Percentiles rank a stretch among this genome's conserved stretches.
Evolutionary conservation across 441 rosid genomes (phyloP).

Genomic region (Cnidoscolus chayamansa): DNA sequence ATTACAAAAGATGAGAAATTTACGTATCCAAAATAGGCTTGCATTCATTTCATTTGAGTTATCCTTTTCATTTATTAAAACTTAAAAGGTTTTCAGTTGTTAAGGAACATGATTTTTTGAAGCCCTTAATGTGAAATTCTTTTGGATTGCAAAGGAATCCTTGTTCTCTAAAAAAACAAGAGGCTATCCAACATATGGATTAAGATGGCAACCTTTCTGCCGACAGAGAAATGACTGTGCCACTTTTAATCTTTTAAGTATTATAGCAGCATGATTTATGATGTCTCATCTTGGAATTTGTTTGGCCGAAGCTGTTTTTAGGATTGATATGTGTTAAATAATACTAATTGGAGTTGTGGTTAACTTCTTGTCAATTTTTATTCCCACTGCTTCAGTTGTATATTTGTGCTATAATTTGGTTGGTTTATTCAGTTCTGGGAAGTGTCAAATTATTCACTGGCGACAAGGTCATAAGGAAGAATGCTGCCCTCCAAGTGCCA

Average conservation of each 20-base stretch:
- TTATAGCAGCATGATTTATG: neutral
- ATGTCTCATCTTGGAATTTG: neutral
- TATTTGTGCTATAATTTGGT: slow-evolving; percentile 16
- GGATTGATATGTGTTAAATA: too few species aligned
- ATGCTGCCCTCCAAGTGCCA: slow-evolving; percentile 48
- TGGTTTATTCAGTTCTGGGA: slow-evolving; percentile 57
- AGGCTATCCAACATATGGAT: neutral
- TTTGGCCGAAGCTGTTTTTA: neutral
- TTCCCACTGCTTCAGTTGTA: neutral
- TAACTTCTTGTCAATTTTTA: neutral
- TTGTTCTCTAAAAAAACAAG: neutral
- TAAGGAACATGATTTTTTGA: too few species aligned
- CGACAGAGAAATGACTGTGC: neutral
- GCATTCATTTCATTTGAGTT: neutral
- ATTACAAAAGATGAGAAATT: neutral
- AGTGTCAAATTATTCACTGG: slow-evolving; percentile 95
- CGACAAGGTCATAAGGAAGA: slow-evolving; percentile 95
- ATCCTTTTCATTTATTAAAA: neutral
- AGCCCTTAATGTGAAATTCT: neutral
- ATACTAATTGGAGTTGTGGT: neutral
- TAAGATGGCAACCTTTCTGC: neutral
- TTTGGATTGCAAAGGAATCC: neutral
- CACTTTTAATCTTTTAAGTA: neutral
- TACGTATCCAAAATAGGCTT: neutral
- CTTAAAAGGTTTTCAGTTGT: too few species aligned